phyloP scores from a whole-genome alignment of 805 yeast genomes.

The Sungouiozyma ichnusensis region DNA sequence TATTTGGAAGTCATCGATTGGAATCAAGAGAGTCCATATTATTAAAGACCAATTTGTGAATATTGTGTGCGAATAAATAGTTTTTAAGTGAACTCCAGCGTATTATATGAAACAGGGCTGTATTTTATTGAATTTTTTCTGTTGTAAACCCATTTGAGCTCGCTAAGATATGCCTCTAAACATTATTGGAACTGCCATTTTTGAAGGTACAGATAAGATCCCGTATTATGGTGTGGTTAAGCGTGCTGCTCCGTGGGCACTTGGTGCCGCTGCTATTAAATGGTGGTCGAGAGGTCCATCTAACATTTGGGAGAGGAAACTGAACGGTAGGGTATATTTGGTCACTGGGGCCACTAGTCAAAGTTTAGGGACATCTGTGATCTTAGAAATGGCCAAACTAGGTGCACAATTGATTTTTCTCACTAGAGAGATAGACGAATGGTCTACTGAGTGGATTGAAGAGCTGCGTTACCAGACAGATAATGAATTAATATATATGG shows the following conservation, averaged over 20 bases:
- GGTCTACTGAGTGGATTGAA: slow-evolving; percentile 72
- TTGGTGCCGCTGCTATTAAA: slow-evolving; percentile 42
- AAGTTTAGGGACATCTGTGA: slow-evolving; percentile 76
- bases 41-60: too few species aligned
- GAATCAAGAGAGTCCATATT: not conserved
- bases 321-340: slow-evolving; percentile 80
- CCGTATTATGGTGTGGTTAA: slow-evolving; percentile 64
- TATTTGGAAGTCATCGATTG: slow-evolving; percentile 1
- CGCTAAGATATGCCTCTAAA: slow-evolving; percentile 85
- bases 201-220: slow-evolving; percentile 63
- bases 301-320: slow-evolving; percentile 86
- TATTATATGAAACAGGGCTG: too few species aligned
- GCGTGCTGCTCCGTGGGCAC: slow-evolving; percentile 45
- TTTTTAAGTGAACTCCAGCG: too few species aligned
- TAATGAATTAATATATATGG: slow-evolving; percentile 80
- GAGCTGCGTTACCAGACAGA: slow-evolving; percentile 61
- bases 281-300: slow-evolving; percentile 67
- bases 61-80: too few species aligned
- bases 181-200: slow-evolving; percentile 54
- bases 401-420: slow-evolving; percentile 84
- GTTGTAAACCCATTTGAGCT: not conserved
- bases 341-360: slow-evolving; percentile 85
- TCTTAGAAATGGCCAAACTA: slow-evolving; percentile 55
- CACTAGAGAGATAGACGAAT: slow-evolving; percentile 55
- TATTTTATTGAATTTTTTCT: too few species aligned